These are phyloP conservation scores for Mycosphaerella arachidis DNA, from an alignment of 2,329 filamentous ascomycete species.

Conservation along the genomic window DNA sequence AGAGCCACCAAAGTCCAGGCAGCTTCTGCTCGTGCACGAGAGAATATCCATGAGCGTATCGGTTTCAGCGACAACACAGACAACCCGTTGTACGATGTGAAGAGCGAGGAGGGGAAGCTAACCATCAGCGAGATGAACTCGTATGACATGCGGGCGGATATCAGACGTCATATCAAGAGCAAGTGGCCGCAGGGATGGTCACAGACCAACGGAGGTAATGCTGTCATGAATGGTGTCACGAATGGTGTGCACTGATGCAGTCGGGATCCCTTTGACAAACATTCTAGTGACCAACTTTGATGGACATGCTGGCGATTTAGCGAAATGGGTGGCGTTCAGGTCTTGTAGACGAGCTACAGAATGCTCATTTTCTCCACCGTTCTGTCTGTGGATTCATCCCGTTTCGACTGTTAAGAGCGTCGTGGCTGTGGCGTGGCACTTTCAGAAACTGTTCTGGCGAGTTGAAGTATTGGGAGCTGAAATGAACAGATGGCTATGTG, in stretches of 20 bases:
- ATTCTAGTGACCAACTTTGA: neutral
- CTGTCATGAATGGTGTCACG: conserved; percentile 2
- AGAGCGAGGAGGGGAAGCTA: conserved; percentile 56
- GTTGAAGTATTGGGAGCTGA: too few species aligned
- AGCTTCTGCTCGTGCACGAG: conserved; percentile 32
- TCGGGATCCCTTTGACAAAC: neutral
- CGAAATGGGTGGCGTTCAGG: neutral
- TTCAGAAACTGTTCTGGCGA: too few species aligned
- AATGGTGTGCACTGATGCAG: neutral
- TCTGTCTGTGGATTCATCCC: neutral
- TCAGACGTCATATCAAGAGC: too few species aligned
- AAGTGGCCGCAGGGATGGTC: conserved; percentile 21
- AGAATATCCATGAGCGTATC: conserved; percentile 38
- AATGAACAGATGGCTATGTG: neutral
- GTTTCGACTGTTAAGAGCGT: too few species aligned
- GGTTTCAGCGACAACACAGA: conserved; percentile 60
- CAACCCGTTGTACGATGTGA: conserved; percentile 56
- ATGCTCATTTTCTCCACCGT: neutral
- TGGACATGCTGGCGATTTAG: neutral
- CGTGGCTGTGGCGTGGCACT: too few species aligned
- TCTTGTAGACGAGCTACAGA: neutral
- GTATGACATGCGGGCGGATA: conserved; percentile 38
- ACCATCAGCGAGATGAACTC: conserved; percentile 68
- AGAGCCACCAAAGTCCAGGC: conserved; percentile 38
- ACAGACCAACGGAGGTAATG: conserved; percentile 3